A percentile compares a stretch with the other conserved stretches of the same genome.
phyloP scores from a whole-genome alignment of 257 asterid species.

The Cruciata laevipes region DNA sequence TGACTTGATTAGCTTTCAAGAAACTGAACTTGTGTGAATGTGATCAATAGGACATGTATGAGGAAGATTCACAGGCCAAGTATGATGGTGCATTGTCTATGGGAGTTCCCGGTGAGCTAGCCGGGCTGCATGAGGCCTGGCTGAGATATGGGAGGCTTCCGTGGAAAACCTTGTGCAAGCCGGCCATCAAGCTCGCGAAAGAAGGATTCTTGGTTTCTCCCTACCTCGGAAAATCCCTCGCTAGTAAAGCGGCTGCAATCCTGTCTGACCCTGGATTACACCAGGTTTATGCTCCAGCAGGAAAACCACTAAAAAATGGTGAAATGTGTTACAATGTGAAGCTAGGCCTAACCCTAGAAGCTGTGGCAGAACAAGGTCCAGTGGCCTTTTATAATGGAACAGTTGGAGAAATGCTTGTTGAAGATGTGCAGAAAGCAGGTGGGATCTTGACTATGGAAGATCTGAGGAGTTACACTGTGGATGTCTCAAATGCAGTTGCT shows the following conservation, averaged over 20 bases:
- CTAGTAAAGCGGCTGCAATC: conserved; percentile 22
- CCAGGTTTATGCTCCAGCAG: conserved; percentile 66
- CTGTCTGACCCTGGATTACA: conserved; percentile 56
- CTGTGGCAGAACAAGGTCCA: conserved; percentile 69
- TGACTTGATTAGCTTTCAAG: not conserved
- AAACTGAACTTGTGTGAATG: conserved; percentile 5
- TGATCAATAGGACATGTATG: conserved; percentile 68
- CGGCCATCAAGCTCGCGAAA: conserved; percentile 69
- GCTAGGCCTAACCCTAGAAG: conserved; percentile 65
- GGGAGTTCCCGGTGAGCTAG: conserved; percentile 92
- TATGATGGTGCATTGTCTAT: conserved; percentile 54
- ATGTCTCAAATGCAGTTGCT: conserved; percentile 42
- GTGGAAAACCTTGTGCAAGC: conserved; percentile 61
- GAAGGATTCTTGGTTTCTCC: conserved; percentile 69
- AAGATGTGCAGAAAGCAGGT: conserved; percentile 65
- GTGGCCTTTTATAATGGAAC: conserved; percentile 64
- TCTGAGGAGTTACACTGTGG: conserved; percentile 55
- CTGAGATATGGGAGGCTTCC: conserved; percentile 60
- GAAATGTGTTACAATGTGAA: conserved; percentile 66
- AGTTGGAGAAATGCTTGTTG: conserved; percentile 52
- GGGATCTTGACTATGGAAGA: conserved; percentile 84
- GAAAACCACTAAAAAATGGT: conserved; percentile 53
- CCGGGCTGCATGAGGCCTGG: conserved; percentile 87
- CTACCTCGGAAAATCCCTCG: conserved; percentile 38
- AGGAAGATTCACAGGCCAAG: conserved; percentile 38